Conservation (phyloP, 495 filamentous ascomycete genomes). For the Baudoinia panamericana region DNA sequence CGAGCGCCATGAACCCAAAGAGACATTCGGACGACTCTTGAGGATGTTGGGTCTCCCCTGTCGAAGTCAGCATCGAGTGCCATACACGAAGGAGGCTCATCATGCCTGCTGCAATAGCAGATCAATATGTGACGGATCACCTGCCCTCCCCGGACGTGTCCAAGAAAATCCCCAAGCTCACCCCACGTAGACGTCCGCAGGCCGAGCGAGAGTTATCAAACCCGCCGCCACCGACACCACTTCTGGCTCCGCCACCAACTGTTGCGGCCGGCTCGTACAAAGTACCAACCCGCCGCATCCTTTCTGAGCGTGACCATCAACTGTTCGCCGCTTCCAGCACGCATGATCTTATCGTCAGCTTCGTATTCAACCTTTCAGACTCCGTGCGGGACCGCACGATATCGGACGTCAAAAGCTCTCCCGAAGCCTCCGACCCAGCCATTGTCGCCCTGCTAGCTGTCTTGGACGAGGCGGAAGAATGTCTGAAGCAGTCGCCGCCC, state of each 20-base stretch:
- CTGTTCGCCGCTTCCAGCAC: conserved; percentile 69
- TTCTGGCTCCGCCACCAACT: conserved; percentile 56
- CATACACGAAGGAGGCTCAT: no score
- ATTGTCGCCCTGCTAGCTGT: conserved; percentile 55
- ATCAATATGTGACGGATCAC: no score
- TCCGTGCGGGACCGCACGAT: conserved; percentile 63
- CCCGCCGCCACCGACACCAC: conserved; percentile 51
- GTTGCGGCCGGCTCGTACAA: conserved; percentile 48
- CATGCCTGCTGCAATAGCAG: no score
- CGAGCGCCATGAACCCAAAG: no score
- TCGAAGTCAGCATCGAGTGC: no score
- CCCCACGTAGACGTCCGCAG: conserved; percentile 21
- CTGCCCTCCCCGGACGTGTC: conserved; percentile 24
- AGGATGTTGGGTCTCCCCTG: no score
- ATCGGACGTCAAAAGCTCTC: conserved; percentile 43
- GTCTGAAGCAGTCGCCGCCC: conserved; percentile 57
- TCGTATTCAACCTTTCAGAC: conserved; percentile 76
- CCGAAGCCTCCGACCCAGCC: conserved; percentile 37
- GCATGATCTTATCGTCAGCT: conserved; percentile 62
- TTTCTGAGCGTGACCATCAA: conserved; percentile 66
- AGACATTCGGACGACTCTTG: no score
- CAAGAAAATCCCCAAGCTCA: conserved; percentile 23
- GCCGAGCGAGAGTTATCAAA: conserved; percentile 17
- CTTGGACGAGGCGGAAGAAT: conserved; percentile 49
- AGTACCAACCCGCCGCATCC: conserved; percentile 59